These are phyloP conservation scores for Pleurotus ostreatus DNA, from an alignment of 768 basidiomycete genomes.

Conservation along the genomic window DNA sequence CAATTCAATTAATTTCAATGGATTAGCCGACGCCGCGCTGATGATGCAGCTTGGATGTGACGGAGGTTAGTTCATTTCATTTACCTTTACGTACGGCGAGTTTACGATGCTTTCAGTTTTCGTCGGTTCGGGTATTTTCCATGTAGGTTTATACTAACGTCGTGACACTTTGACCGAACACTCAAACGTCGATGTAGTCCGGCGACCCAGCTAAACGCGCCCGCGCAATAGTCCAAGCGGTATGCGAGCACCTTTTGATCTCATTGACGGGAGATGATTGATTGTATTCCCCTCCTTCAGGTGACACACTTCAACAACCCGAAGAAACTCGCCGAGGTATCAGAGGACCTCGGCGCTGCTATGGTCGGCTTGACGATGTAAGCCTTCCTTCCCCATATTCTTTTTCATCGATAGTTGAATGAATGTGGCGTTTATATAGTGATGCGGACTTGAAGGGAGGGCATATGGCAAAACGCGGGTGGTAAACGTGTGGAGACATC, in stretches of 20 bases:
- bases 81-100: slow-evolving; percentile 6
- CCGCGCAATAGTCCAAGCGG: slow-evolving; percentile 93
- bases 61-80: slow-evolving; percentile 61
- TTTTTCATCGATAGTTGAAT: slow-evolving; percentile 1
- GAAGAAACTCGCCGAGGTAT: slow-evolving; percentile 85
- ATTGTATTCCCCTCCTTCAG: slow-evolving; percentile 29
- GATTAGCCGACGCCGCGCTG: slow-evolving; percentile 86
- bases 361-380: slow-evolving; percentile 94
- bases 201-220: slow-evolving; percentile 93
- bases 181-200: slow-evolving; percentile 43
- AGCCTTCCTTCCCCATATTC: slow-evolving; percentile 21
- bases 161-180: neutral
- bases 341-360: slow-evolving; percentile 81
- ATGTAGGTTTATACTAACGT: slow-evolving; percentile 36
- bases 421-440: slow-evolving; percentile 29
- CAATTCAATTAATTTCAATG: slow-evolving; percentile 10
- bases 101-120: slow-evolving; percentile 59
- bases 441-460: slow-evolving; percentile 69
- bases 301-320: slow-evolving; percentile 96
- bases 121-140: slow-evolving; percentile 97
- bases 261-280: slow-evolving; percentile 5
- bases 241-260: slow-evolving; percentile 26
- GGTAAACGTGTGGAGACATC: slow-evolving; percentile 31
- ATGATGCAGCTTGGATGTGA: slow-evolving; percentile 99
- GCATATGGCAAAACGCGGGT: slow-evolving; percentile 62